A percentile compares a stretch with the other conserved stretches of the same genome.
Conservation (phyloP, 371 early-diverging fungal species). For the Batrachochytrium dendrobatidis region DNA sequence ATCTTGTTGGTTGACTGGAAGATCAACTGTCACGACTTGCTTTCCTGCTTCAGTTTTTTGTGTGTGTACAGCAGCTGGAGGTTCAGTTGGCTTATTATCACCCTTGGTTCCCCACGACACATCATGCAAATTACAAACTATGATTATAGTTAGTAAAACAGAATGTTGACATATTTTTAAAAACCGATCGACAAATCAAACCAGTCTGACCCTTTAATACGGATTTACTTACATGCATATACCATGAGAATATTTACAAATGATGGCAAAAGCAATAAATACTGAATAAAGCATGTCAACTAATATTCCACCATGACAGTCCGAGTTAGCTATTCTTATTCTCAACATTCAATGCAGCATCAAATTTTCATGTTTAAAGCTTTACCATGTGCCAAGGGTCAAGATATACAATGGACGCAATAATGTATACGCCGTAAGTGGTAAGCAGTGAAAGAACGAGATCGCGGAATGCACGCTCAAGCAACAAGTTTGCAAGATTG, state of each 20-base stretch:
- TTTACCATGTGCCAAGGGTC: constrained; percentile 39
- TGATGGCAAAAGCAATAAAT: constrained; percentile 26
- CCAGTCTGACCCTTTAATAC: not conserved
- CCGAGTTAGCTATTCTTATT: not conserved
- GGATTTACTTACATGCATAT: constrained; percentile 21
- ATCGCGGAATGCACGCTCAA: constrained; percentile 49
- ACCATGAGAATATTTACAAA: constrained; percentile 34
- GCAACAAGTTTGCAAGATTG: constrained; percentile 6
- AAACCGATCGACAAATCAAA: not conserved
- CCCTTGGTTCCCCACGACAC: constrained; percentile 96
- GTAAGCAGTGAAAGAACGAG: constrained; percentile 64
- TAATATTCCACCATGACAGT: not conserved
- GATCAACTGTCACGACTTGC: constrained; percentile 41
- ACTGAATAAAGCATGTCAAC: constrained; percentile 30
- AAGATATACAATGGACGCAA: constrained; percentile 18
- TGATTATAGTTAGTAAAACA: not conserved
- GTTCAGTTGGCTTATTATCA: constrained; percentile 34
- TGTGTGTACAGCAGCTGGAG: constrained; percentile 12
- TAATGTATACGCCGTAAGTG: constrained; percentile 74
- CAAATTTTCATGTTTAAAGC: not conserved
- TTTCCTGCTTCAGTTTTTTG: constrained; percentile 16
- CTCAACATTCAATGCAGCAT: not conserved
- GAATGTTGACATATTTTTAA: not conserved
- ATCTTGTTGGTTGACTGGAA: constrained; percentile 71
- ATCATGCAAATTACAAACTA: constrained; percentile 46